A percentile compares a stretch with the other conserved stretches of the same genome.
Conservation (phyloP, 371 early-diverging fungal species). For the Dinochytrium kinnereticum region DNA sequence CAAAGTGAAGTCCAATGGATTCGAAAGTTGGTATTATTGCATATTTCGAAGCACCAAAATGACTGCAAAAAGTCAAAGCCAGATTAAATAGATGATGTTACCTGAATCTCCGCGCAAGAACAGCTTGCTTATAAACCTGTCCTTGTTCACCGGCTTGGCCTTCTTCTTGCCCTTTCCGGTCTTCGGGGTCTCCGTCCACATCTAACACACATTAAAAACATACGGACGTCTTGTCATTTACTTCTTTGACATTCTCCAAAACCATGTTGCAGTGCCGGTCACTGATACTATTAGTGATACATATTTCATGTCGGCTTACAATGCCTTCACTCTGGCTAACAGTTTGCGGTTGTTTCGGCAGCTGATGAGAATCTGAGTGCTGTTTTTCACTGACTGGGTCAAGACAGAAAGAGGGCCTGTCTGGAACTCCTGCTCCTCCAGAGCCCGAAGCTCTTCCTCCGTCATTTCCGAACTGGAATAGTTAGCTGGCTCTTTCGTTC, state of each 20-base stretch:
- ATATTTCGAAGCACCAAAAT: conserved; percentile 40
- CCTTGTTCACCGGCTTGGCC: conserved; percentile 95
- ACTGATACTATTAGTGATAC: conserved; percentile 29
- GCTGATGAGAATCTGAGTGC: conserved; percentile 92
- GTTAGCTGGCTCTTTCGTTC: not conserved
- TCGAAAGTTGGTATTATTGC: too few species aligned
- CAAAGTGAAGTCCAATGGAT: conserved; percentile 9
- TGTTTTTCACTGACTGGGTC: conserved; percentile 91
- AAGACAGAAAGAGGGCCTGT: conserved; percentile 96
- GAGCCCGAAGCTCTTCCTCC: conserved; percentile 88
- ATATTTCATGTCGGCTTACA: conserved; percentile 49
- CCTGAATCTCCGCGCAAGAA: conserved; percentile 97
- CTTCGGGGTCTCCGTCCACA: conserved; percentile 96
- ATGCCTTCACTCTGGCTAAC: conserved; percentile 96
- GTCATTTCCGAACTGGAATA: conserved; percentile 79
- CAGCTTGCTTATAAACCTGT: conserved; percentile 97
- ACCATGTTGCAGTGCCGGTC: conserved; percentile 99
- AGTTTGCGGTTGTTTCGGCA: conserved; percentile 95
- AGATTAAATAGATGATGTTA: conserved; percentile 18
- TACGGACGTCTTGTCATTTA: conserved; percentile 44
- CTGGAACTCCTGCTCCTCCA: conserved; percentile 95
- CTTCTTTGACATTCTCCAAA: conserved; percentile 97
- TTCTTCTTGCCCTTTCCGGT: conserved; percentile 88
- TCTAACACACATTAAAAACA: conserved; percentile 54
- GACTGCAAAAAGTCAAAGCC: conserved; percentile 16